Base-by-base conservation (phyloP, 345 rosid species). In the Schrenkiella parvula region DNA sequence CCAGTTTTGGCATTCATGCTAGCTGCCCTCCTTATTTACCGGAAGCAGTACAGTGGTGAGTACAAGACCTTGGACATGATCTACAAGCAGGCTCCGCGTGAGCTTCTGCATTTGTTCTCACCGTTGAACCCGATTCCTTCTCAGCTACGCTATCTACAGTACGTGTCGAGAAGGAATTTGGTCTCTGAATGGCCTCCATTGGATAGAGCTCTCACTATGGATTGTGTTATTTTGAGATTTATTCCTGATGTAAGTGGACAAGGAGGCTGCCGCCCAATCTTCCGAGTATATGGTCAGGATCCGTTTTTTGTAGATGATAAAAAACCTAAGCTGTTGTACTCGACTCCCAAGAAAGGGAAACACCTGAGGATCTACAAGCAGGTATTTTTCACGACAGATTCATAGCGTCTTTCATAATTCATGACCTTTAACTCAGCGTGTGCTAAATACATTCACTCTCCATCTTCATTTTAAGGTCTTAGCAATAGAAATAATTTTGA, bases 171-270 rank as follows among this genome's bases (percentile, higher is more conserved):
- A 73, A 93, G 98, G 87, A 89, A 88, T 68, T 80, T 91, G 68
- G 90, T 83, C 71, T 74, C 90, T 11, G 87, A 91, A 69, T 93
- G 98, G 98, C 98, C 98, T 74, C 96, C 96, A n/a, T 52, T 82
- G 70, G 93, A 89, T 78, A 84, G 97, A 78, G 92, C 90, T 71
- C 95, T 93, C 71, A 85, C 84, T 67, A 68, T 89, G 91, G 98
- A 93, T 73, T 91, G 98, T 54, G 71, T 91, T 71, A 91, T 93
- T 44, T 77, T 93, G 50, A 87, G 97, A 78, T 82, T 61, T 70
- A 82, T 89, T 72, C 98, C 96, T 39, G 79, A 88, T 78, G 81
- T 88, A 72, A 86, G 80, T 57, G 86, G 86, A 50, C 84, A 83
- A 55, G 96, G 90, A 64, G 97, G 98, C 10, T 93, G 85, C 60